phyloP scores from a whole-genome alignment of 495 filamentous ascomycete genomes.

The Penicillium salamii region DNA sequence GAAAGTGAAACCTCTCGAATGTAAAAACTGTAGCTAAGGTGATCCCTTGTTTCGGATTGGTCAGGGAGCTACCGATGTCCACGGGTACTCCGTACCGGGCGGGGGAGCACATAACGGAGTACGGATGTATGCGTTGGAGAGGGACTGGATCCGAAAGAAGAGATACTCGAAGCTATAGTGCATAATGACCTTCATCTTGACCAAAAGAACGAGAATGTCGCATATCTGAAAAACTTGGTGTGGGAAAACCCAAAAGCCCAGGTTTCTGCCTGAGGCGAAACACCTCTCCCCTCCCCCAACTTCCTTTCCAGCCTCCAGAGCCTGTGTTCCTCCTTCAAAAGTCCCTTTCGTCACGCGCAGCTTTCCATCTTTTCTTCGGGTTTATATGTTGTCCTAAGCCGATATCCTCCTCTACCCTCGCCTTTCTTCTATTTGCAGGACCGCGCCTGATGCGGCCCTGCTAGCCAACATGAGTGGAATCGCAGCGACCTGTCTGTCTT shows the following conservation, averaged over 20 bases:
- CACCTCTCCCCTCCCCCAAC: neutral
- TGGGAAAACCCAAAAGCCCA: no score
- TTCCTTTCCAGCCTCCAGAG: conserved; percentile 5
- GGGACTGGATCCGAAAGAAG: no score
- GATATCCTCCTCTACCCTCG: neutral
- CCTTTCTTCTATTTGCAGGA: neutral
- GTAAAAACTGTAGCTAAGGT: neutral
- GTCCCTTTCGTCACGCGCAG: conserved; percentile 2
- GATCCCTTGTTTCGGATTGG: conserved; percentile 3
- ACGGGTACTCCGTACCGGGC: no score
- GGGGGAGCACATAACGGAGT: no score
- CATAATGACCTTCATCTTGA: no score
- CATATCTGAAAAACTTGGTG: no score
- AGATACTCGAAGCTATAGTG: no score
- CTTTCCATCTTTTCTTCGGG: neutral
- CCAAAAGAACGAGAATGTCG: no score
- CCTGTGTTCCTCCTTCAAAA: neutral
- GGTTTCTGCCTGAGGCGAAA: conserved; percentile 8
- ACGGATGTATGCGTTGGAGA: neutral
- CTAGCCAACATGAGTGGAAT: conserved; percentile 42
- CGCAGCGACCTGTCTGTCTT: conserved; percentile 41
- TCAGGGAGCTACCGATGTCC: conserved; percentile 1
- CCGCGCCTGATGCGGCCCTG: conserved; percentile 32
- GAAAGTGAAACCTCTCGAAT: no score
- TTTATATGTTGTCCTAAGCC: neutral